Conservation (phyloP, 129 eudicot genomes). For the Escallonia herrerae region DNA sequence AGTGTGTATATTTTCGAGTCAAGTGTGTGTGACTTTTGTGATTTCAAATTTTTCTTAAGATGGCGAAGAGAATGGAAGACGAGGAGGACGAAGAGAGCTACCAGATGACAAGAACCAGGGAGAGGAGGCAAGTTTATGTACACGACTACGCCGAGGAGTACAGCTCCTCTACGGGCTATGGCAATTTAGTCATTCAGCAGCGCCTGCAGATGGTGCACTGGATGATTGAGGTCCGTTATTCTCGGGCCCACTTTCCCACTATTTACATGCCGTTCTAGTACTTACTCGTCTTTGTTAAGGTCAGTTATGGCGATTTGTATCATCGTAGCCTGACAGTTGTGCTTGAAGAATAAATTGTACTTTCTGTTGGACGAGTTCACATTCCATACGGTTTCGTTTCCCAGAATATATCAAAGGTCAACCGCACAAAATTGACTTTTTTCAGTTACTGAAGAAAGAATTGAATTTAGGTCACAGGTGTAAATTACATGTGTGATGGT, state of each 20-base stretch:
- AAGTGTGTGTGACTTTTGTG: no score
- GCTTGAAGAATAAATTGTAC: neutral
- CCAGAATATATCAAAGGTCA: neutral
- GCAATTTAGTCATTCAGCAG: constrained; percentile 62
- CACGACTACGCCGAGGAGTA: constrained; percentile 71
- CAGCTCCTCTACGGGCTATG: constrained; percentile 46
- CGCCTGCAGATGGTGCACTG: constrained; percentile 81
- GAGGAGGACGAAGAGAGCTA: constrained; percentile 78
- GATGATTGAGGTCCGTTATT: constrained; percentile 69
- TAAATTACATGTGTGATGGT: neutral
- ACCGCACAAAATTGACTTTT: no score
- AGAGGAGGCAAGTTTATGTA: constrained; percentile 72
- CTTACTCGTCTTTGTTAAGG: neutral
- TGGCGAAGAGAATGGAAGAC: constrained; percentile 40
- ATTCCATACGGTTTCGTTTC: neutral
- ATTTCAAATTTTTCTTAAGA: no score
- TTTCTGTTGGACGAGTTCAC: neutral
- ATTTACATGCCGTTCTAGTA: constrained; percentile 5
- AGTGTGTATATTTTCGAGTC: no score
- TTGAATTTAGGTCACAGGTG: no score
- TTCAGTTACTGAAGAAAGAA: no score
- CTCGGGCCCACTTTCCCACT: neutral
- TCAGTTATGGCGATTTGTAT: neutral
- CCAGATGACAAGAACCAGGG: constrained; percentile 65
- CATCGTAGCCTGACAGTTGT: neutral